A percentile compares a stretch with the other conserved stretches of the same genome.
Evolutionary conservation across 805 yeast genomes (phyloP).

Genomic region (Kuraishia molischiana): DNA sequence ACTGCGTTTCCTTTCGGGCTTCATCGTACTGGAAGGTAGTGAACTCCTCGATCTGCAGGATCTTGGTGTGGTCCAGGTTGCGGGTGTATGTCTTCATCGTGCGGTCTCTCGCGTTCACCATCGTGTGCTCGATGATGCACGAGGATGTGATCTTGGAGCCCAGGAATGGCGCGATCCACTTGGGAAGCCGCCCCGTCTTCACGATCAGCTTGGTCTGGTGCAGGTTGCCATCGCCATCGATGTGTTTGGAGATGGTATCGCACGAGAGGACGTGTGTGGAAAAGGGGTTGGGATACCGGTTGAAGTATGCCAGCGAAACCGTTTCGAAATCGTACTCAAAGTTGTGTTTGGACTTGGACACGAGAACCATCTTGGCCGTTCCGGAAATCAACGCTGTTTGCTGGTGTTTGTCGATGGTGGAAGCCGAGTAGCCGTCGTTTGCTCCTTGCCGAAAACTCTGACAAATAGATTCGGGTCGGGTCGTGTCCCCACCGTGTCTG

Average conservation of each 20-base stretch:
- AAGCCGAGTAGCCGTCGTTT: neutral
- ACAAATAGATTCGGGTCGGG: too few species aligned
- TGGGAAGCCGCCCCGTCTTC: slow-evolving; percentile 75
- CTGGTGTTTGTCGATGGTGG: neutral
- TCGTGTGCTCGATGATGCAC: slow-evolving; percentile 74
- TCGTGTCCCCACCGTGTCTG: too few species aligned
- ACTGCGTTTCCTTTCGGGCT: slow-evolving; percentile 27
- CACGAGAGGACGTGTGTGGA: slow-evolving; percentile 77
- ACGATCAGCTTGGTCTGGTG: slow-evolving; percentile 65
- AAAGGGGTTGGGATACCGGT: slow-evolving; percentile 70
- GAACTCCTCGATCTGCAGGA: slow-evolving; percentile 72
- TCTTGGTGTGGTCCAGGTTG: slow-evolving; percentile 74
- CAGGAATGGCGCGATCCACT: slow-evolving; percentile 66
- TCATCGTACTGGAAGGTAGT: slow-evolving; percentile 39
- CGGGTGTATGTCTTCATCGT: slow-evolving; percentile 63
- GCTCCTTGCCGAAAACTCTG: too few species aligned
- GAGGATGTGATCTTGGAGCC: slow-evolving; percentile 54
- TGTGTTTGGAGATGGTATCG: slow-evolving; percentile 57
- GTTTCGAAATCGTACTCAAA: slow-evolving; percentile 60
- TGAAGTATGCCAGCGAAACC: slow-evolving; percentile 68
- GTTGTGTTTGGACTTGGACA: slow-evolving; percentile 44
- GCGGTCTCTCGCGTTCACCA: slow-evolving; percentile 52
- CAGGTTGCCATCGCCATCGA: slow-evolving; percentile 56
- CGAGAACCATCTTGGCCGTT: slow-evolving; percentile 44
- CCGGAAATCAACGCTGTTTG: neutral